Conservation (phyloP, 2,329 filamentous ascomycete species). For the Talaromyces atroroseus region DNA sequence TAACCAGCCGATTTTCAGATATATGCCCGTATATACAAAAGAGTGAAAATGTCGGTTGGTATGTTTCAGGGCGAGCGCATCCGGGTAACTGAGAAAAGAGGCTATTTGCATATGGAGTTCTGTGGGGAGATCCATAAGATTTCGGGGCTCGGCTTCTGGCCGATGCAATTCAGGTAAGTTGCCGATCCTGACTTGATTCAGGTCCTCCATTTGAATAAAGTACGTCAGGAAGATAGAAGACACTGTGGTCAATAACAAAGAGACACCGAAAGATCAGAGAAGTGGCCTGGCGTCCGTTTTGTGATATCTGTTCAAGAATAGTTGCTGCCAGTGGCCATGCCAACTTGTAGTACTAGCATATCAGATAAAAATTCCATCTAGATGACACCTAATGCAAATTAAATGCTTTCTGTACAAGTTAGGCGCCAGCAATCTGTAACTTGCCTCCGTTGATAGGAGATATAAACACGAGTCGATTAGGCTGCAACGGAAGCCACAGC, state of each 20-base stretch:
- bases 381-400: neutral
- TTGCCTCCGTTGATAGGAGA: neutral
- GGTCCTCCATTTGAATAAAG: neutral
- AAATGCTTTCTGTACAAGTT: neutral
- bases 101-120: slow-evolving; percentile 64
- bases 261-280: neutral
- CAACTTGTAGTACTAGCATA: neutral
- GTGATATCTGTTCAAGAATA: neutral
- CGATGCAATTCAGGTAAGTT: neutral
- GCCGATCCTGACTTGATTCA: neutral
- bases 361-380: neutral
- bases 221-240: neutral
- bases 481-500: neutral
- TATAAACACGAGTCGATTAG: neutral
- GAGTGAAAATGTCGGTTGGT: slow-evolving; percentile 58
- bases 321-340: neutral
- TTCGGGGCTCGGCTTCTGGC: slow-evolving; percentile 3
- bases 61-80: slow-evolving; percentile 66
- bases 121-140: slow-evolving; percentile 53
- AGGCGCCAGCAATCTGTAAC: neutral
- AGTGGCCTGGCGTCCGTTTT: neutral
- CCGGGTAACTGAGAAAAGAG: slow-evolving; percentile 59
- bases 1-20: slow-evolving; percentile 64
- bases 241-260: neutral
- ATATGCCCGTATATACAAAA: slow-evolving; percentile 60